Base-by-base conservation (phyloP, 768 basidiomycete species). In the Amanita brunnescens region DNA sequence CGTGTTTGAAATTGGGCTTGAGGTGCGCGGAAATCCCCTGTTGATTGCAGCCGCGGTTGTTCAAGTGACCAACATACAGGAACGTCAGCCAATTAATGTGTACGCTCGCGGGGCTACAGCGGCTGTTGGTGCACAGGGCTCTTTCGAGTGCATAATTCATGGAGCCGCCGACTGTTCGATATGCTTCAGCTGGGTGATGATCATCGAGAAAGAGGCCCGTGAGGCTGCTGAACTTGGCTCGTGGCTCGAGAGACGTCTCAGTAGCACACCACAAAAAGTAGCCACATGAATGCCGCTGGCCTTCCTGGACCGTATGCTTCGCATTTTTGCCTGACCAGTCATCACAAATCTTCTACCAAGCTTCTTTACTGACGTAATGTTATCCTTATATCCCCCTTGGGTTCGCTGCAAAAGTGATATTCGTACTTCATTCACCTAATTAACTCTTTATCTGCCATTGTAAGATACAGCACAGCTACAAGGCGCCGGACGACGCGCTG, bases 171-270 rank as follows among this genome's bases (percentile, higher is more conserved):
- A 70, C 39, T 71, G 70, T 42, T 41, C 45, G 8, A 54, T 38
- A 13, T 72, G 70, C 53, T 70, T 72, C 34, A 57, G 70, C 54
- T 72, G 70, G 70, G 60, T 62, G 12, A 52, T 42, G n/a, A 51
- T 65, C 30, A 59, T 69, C 18, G 62, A 59, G 42, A 52, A 59
- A 23, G 60, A 66, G 46, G 62, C 62, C 1, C 55, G 61, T 32
- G 53, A 54, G 26, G 54, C 55, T 0, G 58, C 59, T n/a, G 58
- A 57, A 34, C 47, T 55, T n/a, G 64, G 58, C 5, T 47, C 58
- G 16, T 65, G 62, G 64, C 34, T 20, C 29, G 50, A 45, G 8
- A 51, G 34, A 14, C 40, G 2, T 38, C 18, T 18, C 37, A 18
- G 2, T 38, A 38, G 18, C 37, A 38, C n/a, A 14, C n/a, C 35